Evolutionary conservation across 768 basidiomycete species (phyloP).

Genomic region (Boletus pseudopeckii): DNA sequence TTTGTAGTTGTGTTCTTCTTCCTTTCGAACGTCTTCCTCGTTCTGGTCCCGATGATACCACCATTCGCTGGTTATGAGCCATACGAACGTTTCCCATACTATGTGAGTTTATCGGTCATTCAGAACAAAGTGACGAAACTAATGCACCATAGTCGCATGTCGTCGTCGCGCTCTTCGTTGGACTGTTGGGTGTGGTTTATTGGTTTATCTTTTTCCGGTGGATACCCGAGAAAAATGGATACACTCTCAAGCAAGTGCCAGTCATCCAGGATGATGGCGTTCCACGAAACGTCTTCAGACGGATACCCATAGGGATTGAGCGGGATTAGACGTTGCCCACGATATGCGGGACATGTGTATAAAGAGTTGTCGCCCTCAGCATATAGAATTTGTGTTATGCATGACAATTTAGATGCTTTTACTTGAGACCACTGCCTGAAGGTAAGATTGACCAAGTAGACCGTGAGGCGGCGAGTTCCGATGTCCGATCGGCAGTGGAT

Average conservation of each 20-base stretch:
- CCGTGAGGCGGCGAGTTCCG: not conserved
- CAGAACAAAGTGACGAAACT: not conserved
- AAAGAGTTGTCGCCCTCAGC: not conserved
- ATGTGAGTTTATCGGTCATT: slow-evolving; percentile 41
- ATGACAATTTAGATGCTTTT: not conserved
- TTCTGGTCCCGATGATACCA: slow-evolving; percentile 61
- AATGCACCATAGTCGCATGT: slow-evolving; percentile 44
- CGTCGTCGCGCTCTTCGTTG: slow-evolving; percentile 44
- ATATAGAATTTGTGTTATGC: not conserved
- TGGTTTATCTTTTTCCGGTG: slow-evolving; percentile 54
- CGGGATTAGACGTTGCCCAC: not conserved
- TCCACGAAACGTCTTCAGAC: slow-evolving; percentile 49
- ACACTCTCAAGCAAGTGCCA: slow-evolving; percentile 46
- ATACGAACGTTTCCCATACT: slow-evolving; percentile 64
- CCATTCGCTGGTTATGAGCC: slow-evolving; percentile 48
- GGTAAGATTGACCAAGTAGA: too few species aligned
- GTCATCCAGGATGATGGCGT: slow-evolving; percentile 56
- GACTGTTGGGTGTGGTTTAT: slow-evolving; percentile 48
- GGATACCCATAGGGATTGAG: slow-evolving; percentile 30
- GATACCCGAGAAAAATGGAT: slow-evolving; percentile 48
- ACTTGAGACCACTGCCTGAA: not conserved
- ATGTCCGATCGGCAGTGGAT: slow-evolving; percentile 6
- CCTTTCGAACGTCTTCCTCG: slow-evolving; percentile 61
- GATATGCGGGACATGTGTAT: not conserved
- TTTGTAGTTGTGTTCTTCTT: slow-evolving; percentile 51